Base-by-base conservation (phyloP, 2,329 filamentous ascomycete species). In the Aspergillus aculeatus region DNA sequence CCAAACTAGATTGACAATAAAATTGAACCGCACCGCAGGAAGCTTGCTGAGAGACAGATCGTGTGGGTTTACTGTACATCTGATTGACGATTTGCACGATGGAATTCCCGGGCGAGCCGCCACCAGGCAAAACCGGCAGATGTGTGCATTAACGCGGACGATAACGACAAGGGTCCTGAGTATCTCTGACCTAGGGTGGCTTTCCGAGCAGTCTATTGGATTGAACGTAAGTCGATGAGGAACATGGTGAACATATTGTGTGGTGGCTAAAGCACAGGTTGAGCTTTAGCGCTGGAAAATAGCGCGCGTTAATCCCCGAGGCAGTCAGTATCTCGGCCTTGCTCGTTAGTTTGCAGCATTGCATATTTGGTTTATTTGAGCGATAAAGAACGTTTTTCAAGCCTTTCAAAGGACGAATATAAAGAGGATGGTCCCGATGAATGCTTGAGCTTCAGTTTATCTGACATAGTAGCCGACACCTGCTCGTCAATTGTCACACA, bases 121-220 rank as follows among this genome's bases (percentile, higher is more conserved):
- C 62, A 57, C 47, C 50, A 58, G 57, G 50, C 62, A 16, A 32
- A 49, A 47, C 23, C 47, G 57, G 60, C 54, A 52, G 56, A 60
- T 53, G 59, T 56, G 58, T 61, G 67, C 64, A 60, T 62, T 59
- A 64, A 62, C 53, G 50, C 54, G 56, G 54, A 53, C 56, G 60
- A 58, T 7, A 68, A 67, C 60, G 62, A 64, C 48, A 56, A 64
- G 50, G 49, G 54, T 38, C 56, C 41, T 35, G 56, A 53, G 38
- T 32, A 44, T 52, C 21, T 49, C 49, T 31, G 12, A 12, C 31
- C 26, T 47, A 47, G 51, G 55, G 38, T 60, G 57, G 59, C n/a
- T 61, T 44, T 44, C 49, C 59, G 54, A n/a, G 58, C 50, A 50
- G 54, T 16, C 50, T 32, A 48, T 44, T 41, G 47, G 48, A 14